Evolutionary conservation across 2,329 filamentous ascomycete species (phyloP).

Genomic region (Elsinoe fawcettii): DNA sequence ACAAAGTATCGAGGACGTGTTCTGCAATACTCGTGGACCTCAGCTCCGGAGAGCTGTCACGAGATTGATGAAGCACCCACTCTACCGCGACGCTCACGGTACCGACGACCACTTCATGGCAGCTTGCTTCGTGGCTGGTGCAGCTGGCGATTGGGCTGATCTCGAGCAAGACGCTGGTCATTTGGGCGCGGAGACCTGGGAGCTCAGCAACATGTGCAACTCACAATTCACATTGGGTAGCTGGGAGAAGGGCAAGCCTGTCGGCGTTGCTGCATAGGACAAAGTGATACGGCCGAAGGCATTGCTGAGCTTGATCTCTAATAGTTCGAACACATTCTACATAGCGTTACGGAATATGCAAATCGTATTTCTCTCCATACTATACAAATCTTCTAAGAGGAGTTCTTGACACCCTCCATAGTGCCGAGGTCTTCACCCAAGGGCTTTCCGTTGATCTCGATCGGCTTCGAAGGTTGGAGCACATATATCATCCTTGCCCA

Average conservation of each 20-base stretch:
- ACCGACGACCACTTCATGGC: conserved; percentile 67
- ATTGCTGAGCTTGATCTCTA: too few relatives aligned
- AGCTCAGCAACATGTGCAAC: conserved; percentile 57
- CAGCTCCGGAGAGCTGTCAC: conserved; percentile 48
- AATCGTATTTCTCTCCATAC: not conserved
- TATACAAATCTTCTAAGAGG: not conserved
- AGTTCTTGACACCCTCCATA: conserved; percentile 21
- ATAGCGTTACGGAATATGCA: not conserved
- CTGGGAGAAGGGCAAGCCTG: conserved; percentile 24
- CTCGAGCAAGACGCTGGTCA: conserved; percentile 31
- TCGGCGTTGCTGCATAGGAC: not conserved
- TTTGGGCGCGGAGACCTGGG: conserved; percentile 56
- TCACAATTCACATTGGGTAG: conserved; percentile 50
- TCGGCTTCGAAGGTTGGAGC: conserved; percentile 26
- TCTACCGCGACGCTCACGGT: conserved; percentile 58
- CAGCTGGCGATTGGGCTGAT: conserved; percentile 39
- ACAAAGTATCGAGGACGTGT: conserved; percentile 55
- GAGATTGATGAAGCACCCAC: conserved; percentile 60
- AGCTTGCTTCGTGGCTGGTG: conserved; percentile 55
- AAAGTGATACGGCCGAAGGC: too few relatives aligned
- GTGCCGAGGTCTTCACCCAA: conserved; percentile 27
- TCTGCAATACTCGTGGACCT: conserved; percentile 48
- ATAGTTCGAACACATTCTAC: not conserved
- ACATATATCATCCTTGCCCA: conserved; percentile 31
- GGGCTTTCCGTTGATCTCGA: conserved; percentile 25